Conservation (phyloP, 2,329 filamentous ascomycete species). For the Diaporthe ilicicola region DNA sequence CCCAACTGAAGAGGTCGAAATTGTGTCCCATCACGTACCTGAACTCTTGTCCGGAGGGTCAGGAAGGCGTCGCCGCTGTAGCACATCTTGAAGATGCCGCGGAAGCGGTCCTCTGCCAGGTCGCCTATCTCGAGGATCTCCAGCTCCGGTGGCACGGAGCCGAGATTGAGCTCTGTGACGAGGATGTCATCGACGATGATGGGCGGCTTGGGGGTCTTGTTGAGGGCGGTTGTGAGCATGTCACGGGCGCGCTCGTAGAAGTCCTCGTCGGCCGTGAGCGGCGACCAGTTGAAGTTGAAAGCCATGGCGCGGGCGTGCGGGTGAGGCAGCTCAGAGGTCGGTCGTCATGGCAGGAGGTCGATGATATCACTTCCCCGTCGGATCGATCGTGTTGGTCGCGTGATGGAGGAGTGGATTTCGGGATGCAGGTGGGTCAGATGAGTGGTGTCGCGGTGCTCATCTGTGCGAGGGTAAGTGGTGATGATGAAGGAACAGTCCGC, state of each 20-base stretch:
- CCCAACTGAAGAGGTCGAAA: constrained; percentile 29
- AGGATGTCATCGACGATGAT: constrained; percentile 99
- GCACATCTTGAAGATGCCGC: constrained; percentile 99
- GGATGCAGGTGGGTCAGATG: not conserved
- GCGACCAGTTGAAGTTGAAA: constrained; percentile 99
- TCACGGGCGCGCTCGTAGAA: constrained; percentile 92
- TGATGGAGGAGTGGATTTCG: not conserved
- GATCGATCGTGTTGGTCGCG: constrained; percentile 3
- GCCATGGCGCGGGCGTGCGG: constrained; percentile 71
- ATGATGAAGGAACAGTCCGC: not conserved
- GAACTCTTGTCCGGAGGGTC: constrained; percentile 93
- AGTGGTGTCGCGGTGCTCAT: constrained; percentile 11
- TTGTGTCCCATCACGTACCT: constrained; percentile 63
- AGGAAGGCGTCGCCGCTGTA: constrained; percentile 95
- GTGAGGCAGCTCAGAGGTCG: constrained; percentile 49
- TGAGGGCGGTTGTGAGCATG: constrained; percentile 91
- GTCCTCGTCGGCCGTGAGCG: constrained; percentile 91
- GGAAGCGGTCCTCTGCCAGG: constrained; percentile 93
- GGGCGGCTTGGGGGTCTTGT: constrained; percentile 96
- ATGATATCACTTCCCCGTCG: constrained; percentile 17
- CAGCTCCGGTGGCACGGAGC: constrained; percentile 90
- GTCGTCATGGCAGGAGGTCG: constrained; percentile 35
- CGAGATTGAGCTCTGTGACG: constrained; percentile 96
- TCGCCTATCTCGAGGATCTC: constrained; percentile 99
- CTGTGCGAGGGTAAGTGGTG: not conserved